Base-by-base conservation (phyloP, 2,329 filamentous ascomycete species). In the Penicillium sp. region DNA sequence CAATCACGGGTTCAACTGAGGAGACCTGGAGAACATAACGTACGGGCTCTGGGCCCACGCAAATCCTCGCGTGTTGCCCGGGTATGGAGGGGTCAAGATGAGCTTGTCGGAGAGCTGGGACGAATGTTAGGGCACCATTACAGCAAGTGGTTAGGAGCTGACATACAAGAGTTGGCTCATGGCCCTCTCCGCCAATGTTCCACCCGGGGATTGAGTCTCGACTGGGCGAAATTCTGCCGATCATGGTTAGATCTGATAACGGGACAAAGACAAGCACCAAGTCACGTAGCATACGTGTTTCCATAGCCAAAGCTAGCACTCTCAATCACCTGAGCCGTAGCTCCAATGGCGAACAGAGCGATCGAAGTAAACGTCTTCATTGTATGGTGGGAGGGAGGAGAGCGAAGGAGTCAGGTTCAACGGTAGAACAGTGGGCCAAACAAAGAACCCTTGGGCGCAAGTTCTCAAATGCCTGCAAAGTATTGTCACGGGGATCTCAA, bases 71-170 rank as follows among this genome's bases (percentile, higher is more conserved):
- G 90, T 88, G 77, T 92, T 92, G 57, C 95, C 95, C 5, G 92
- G 92, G 51, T 88, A 88, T 14, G 92, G 88, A 11, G 95, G 94
- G 1, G 95, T 99, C 58, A 99, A 85, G 73, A 99, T 90, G 60
- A 98, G 74, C 75, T 93, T 92, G 82, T 98, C 94, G 66, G 92
- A 96, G 60, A 97, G 86, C 78, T 80, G 61, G 15, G 15, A 31
- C 51, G 5, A 28, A 47, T 54, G 56, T 74, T 51, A 72, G 64
- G 39, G 57, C 35, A n/a, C 11, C 1, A 15, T 34, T 1, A 15
- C 34, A 31, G 10, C 31, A 43, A 15, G 10, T 3, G 35, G 3
- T 4, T 6, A 35, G 0, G 15, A 12, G 31, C 28, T 7, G 4
- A 69, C 75, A 65, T 66, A 81, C 78, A 63, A 88, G 73, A 64